phyloP scores from a whole-genome alignment of 768 basidiomycete species.

The Butyriboletus loyo region DNA sequence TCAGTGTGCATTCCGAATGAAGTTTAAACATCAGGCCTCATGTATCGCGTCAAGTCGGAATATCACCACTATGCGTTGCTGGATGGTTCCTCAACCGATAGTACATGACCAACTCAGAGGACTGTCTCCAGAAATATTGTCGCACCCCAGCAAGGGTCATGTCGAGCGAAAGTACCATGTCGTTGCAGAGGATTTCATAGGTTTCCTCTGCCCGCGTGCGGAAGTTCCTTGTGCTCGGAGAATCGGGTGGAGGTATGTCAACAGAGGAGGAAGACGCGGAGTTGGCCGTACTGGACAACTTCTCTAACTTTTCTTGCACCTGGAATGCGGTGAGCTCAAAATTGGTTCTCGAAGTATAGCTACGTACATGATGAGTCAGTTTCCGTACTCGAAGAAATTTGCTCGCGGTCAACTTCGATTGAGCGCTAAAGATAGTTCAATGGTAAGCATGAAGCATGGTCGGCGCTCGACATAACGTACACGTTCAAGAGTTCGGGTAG shows the following conservation, averaged over 20 bases:
- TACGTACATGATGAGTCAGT: constrained; percentile 72
- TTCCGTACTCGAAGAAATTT: constrained; percentile 84
- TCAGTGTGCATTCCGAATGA: not conserved
- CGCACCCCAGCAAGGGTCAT: constrained; percentile 91
- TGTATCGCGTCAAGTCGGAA: not conserved
- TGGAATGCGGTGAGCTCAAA: constrained; percentile 27
- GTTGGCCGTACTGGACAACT: constrained; percentile 38
- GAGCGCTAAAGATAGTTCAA: constrained; percentile 42
- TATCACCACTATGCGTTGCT: constrained; percentile 1
- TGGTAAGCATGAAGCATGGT: not conserved
- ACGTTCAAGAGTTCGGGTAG: constrained; percentile 83
- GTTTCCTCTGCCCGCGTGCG: constrained; percentile 55
- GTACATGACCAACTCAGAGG: constrained; percentile 69
- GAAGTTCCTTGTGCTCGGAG: constrained; percentile 21
- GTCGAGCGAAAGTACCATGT: constrained; percentile 73
- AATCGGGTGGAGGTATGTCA: constrained; percentile 37
- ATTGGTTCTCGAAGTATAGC: not conserved
- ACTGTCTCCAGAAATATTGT: constrained; percentile 84
- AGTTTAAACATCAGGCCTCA: not conserved
- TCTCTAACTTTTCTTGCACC: constrained; percentile 84
- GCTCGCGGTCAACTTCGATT: constrained; percentile 86
- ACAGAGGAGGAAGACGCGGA: constrained; percentile 30
- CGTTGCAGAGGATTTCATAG: constrained; percentile 89
- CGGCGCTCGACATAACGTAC: constrained; percentile 45
- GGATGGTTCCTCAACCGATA: constrained; percentile 52